Percentiles rank a stretch among this genome's conserved stretches.
Evolutionary conservation across 2,329 filamentous ascomycete species (phyloP).

Genomic region (Pseudogymnoascus sp.): DNA sequence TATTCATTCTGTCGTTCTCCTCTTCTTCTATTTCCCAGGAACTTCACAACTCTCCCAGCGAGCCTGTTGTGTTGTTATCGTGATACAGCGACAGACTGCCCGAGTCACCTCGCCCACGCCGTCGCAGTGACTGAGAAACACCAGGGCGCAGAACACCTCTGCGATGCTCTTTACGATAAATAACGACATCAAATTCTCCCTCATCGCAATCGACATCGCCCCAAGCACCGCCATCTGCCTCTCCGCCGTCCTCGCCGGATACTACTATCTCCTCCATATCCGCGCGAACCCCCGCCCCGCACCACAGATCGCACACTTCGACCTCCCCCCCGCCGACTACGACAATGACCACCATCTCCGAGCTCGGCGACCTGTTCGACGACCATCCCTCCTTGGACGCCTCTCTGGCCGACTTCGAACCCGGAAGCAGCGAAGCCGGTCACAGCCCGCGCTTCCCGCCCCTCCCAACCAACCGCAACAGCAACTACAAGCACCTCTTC

Average conservation of each 20-base stretch:
- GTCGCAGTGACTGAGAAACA: background rate
- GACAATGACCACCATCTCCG: conserved; percentile 32
- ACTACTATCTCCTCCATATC: conserved; percentile 24
- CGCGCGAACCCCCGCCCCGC: conserved; percentile 18
- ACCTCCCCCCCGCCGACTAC: background rate
- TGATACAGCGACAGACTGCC: background rate
- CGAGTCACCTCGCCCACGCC: background rate
- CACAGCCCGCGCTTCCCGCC: conserved; percentile 11
- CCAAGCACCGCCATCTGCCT: conserved; percentile 23
- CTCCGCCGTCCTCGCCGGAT: conserved; percentile 21
- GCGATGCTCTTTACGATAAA: conserved; percentile 17
- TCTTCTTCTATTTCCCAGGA: background rate
- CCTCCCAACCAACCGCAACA: background rate
- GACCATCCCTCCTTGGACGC: conserved; percentile 52
- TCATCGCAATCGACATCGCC: conserved; percentile 26
- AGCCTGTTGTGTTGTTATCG: background rate
- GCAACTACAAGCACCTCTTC: conserved; percentile 19
- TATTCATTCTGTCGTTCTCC: background rate
- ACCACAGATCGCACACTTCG: conserved; percentile 1
- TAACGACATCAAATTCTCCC: conserved; percentile 25
- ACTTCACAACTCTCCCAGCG: background rate
- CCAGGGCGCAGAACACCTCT: conserved; percentile 6
- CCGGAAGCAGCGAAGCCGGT: conserved; percentile 32
- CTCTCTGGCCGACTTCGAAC: conserved; percentile 55
- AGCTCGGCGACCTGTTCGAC: conserved; percentile 41